Conservation (phyloP, 2,329 filamentous ascomycete genomes). For the Gyromitra esculenta region DNA sequence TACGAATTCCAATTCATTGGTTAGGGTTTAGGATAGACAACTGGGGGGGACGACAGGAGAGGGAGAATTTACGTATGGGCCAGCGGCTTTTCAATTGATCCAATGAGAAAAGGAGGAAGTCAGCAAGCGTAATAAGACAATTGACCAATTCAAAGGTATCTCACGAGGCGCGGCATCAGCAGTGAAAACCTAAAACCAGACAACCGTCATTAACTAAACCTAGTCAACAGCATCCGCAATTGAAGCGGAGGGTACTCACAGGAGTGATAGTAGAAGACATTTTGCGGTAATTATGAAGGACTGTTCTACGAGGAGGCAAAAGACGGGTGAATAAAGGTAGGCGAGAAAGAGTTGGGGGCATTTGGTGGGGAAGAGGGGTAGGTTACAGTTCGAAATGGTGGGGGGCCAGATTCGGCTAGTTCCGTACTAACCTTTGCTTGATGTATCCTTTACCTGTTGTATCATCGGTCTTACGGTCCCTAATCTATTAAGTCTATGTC, state of each 20-base stretch:
- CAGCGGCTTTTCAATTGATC: conserved; percentile 51
- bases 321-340: conserved; percentile 22
- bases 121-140: conserved; percentile 17
- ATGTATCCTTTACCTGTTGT: neutral
- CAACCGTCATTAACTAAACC: neutral
- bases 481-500: neutral
- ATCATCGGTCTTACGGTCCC: neutral
- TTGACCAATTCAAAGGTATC: conserved; percentile 16
- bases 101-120: neutral
- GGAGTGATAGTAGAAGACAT: conserved; percentile 46
- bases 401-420: conserved; percentile 29
- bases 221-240: neutral
- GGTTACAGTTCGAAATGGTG: conserved; percentile 5
- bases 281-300: conserved; percentile 31
- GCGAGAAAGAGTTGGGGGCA: conserved; percentile 31
- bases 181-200: conserved; percentile 33
- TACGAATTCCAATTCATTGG: neutral
- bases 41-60: neutral
- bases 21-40: conserved; percentile 1
- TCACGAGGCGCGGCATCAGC: conserved; percentile 54
- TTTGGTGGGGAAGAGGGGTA: conserved; percentile 45
- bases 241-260: conserved; percentile 20
- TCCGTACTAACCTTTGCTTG: conserved; percentile 2
- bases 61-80: conserved; percentile 52
- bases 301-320: conserved; percentile 10